Evolutionary conservation across 1,139 yeast species (phyloP).

Genomic region (Saccharomyces hybrid): DNA sequence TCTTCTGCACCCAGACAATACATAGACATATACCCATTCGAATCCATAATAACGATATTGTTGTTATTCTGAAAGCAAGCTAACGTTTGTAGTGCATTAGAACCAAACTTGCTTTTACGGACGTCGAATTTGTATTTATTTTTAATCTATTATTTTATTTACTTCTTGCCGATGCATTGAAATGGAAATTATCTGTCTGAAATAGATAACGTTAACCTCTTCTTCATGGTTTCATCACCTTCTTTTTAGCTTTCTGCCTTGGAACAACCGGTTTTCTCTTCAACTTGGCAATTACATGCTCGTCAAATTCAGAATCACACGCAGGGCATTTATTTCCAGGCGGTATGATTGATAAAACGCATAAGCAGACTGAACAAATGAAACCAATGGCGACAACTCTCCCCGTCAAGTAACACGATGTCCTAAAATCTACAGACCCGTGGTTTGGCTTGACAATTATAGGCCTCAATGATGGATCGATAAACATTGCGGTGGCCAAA

Average conservation of each 20-base stretch:
- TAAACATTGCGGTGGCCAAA: conserved; percentile 42
- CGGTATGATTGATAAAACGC: conserved; percentile 51
- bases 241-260: conserved; percentile 14
- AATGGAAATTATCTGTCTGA: neutral
- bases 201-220: neutral
- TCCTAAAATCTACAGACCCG: conserved; percentile 83
- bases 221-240: conserved; percentile 2
- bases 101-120: neutral
- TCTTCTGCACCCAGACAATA: neutral
- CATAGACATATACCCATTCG: neutral
- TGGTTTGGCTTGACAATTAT: conserved; percentile 76
- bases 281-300: conserved; percentile 49
- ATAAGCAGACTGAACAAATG: conserved; percentile 92
- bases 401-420: conserved; percentile 88
- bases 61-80: neutral
- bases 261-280: conserved; percentile 36
- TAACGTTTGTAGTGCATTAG: neutral
- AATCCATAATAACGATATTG: neutral
- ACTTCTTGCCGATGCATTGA: neutral
- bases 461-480: conserved; percentile 75
- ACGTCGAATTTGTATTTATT: neutral
- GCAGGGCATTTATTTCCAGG: conserved; percentile 54
- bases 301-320: conserved; percentile 55
- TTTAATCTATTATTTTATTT: neutral
- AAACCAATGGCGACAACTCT: conserved; percentile 86